phyloP scores from a whole-genome alignment of 257 asterid genomes.

The Plantago elongata region DNA sequence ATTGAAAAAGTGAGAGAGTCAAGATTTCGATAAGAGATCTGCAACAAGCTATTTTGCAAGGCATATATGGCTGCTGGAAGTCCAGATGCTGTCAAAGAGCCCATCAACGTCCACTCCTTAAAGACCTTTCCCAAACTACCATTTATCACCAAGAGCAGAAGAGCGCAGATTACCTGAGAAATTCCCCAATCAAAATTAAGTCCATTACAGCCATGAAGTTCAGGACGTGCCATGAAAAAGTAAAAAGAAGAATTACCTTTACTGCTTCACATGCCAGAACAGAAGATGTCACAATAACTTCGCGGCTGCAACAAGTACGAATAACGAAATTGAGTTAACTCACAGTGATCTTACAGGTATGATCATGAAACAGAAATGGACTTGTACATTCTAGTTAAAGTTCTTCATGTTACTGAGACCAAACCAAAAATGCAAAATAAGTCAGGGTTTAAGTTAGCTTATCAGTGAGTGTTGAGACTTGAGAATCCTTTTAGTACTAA shows the following conservation, averaged over 20 bases:
- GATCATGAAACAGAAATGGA: too few relatives aligned
- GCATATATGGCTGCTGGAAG: conserved; percentile 97
- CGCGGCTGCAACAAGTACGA: conserved; percentile 57
- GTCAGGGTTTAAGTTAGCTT: too few relatives aligned
- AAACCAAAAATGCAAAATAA: too few relatives aligned
- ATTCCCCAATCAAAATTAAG: conserved; percentile 20
- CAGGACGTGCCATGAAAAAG: conserved; percentile 14
- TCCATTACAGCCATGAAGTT: neutral
- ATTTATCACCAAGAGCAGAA: conserved; percentile 68
- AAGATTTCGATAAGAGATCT: conserved; percentile 81
- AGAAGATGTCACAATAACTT: conserved; percentile 86
- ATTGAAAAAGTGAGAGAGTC: conserved; percentile 97
- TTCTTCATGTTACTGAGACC: too few relatives aligned
- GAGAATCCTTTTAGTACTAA: too few relatives aligned
- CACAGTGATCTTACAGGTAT: neutral
- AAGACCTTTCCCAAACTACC: conserved; percentile 63
- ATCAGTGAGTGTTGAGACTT: too few relatives aligned
- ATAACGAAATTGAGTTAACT: conserved; percentile 10
- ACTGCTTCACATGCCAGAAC: conserved; percentile 83
- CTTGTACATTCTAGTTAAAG: too few relatives aligned
- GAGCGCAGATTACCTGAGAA: conserved; percentile 75
- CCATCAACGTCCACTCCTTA: conserved; percentile 78
- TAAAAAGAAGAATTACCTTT: conserved; percentile 49
- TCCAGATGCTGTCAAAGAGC: conserved; percentile 91
- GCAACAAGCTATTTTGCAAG: conserved; percentile 91